Evolutionary conservation across 441 rosid species (phyloP).

Genomic region (Mallotus repandus): DNA sequence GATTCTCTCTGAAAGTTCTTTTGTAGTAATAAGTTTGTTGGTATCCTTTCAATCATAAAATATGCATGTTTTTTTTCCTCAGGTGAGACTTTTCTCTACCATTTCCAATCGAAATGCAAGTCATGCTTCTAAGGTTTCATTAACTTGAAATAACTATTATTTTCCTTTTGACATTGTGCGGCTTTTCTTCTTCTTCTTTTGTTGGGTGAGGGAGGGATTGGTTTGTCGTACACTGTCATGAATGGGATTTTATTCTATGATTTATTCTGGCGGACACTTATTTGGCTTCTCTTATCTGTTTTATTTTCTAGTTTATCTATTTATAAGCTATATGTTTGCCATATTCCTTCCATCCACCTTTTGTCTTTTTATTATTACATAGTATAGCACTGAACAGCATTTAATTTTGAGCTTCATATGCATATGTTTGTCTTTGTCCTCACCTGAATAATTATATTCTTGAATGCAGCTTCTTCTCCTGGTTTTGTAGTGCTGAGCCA

Average conservation of each 20-base stretch:
- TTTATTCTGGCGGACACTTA: too few relatives aligned
- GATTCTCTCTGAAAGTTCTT: too few relatives aligned
- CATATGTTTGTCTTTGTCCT: background rate
- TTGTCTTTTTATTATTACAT: background rate
- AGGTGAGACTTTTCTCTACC: background rate
- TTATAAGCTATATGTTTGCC: too few relatives aligned
- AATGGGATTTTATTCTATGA: too few relatives aligned
- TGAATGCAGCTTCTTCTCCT: slow-evolving; percentile 77
- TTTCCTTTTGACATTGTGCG: too few relatives aligned
- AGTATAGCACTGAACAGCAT: background rate
- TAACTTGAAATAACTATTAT: background rate
- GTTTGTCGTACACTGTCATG: too few relatives aligned
- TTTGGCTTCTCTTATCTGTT: too few relatives aligned
- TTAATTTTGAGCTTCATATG: background rate
- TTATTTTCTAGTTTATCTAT: too few relatives aligned
- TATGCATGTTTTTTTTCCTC: background rate
- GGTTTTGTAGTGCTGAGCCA: slow-evolving; percentile 69
- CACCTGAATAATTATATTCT: slow-evolving; percentile 8
- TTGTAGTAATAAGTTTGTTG: background rate
- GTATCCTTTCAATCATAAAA: background rate
- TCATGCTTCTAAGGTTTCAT: background rate
- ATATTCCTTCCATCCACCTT: background rate
- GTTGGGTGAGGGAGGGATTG: too few relatives aligned
- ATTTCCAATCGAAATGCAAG: background rate
- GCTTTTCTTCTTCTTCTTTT: too few relatives aligned